Evolutionary conservation across 441 rosid genomes (phyloP).

Genomic region (Breynia disticha): DNA sequence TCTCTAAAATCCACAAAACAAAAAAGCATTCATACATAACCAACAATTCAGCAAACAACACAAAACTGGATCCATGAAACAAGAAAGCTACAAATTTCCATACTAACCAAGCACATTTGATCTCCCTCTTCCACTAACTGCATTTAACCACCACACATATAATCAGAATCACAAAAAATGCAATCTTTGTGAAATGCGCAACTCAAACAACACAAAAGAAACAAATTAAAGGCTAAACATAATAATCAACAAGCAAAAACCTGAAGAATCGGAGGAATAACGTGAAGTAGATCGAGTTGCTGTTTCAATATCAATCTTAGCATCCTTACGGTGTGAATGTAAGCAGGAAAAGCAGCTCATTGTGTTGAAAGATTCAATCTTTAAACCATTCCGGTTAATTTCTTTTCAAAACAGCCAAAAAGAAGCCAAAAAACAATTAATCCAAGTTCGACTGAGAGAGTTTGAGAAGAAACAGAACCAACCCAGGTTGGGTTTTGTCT

Average conservation of each 20-base stretch:
- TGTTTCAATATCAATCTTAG: constrained; percentile 47
- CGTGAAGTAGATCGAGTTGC: constrained; percentile 43
- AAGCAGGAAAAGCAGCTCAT: constrained; percentile 85
- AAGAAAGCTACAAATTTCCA: constrained; percentile 5
- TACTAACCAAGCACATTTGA: constrained; percentile 18
- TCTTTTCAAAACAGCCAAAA: background rate
- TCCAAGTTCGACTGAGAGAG: background rate
- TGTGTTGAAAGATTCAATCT: constrained; percentile 1
- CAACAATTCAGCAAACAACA: background rate
- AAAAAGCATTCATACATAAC: background rate
- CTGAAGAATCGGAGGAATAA: constrained; percentile 34
- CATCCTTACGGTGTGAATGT: constrained; percentile 30
- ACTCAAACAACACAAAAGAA: background rate
- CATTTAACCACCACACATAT: constrained; percentile 9
- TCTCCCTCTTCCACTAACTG: constrained; percentile 28
- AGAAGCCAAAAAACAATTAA: background rate
- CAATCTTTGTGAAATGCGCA: background rate
- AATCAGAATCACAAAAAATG: background rate
- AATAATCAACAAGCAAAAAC: constrained; percentile 15
- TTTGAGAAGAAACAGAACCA: too few species aligned
- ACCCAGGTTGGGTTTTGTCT: too few species aligned
- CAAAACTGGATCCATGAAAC: background rate
- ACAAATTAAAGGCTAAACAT: background rate
- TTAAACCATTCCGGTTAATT: background rate
- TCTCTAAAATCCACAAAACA: constrained; percentile 18